These are phyloP conservation scores for Starmerella vaccinii DNA, from an alignment of 805 yeast genomes.

Conservation along the genomic window DNA sequence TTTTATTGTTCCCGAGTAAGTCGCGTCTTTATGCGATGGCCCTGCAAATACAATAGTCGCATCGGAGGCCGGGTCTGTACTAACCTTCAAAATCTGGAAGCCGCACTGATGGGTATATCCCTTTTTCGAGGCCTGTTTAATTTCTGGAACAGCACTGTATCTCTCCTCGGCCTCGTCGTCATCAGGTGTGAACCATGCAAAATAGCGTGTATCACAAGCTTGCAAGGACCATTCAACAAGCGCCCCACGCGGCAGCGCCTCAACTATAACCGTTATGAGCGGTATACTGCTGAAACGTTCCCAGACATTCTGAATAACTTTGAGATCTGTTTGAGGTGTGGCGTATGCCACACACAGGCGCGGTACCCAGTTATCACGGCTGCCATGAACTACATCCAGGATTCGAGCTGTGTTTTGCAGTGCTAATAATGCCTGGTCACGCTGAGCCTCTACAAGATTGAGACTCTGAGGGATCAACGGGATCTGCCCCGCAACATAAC, in stretches of 20 bases:
- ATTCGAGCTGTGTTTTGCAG: constrained; percentile 67
- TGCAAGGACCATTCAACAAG: constrained; percentile 26
- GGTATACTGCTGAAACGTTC: constrained; percentile 9
- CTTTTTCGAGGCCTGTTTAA: not conserved
- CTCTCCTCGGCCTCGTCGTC: constrained; percentile 22
- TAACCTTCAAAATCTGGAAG: constrained; percentile 12
- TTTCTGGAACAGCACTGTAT: constrained; percentile 17
- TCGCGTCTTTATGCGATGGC: not conserved
- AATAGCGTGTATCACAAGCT: constrained; percentile 20
- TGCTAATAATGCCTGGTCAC: constrained; percentile 42
- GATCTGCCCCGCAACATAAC: constrained; percentile 82
- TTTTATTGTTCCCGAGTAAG: not conserved
- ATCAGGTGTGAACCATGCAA: constrained; percentile 20
- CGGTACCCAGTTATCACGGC: constrained; percentile 31
- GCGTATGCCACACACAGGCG: constrained; percentile 48
- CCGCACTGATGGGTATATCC: constrained; percentile 16
- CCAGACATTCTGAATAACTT: constrained; percentile 15
- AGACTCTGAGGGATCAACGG: constrained; percentile 68
- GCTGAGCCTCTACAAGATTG: constrained; percentile 35
- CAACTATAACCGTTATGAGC: constrained; percentile 23
- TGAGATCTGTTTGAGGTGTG: constrained; percentile 27
- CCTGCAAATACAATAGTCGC: constrained; percentile 1
- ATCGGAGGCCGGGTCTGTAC: not conserved
- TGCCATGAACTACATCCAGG: constrained; percentile 41
- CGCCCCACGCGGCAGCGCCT: constrained; percentile 27